Conservation (phyloP, 2,329 filamentous ascomycete species). For the Diaporthe batatas region DNA sequence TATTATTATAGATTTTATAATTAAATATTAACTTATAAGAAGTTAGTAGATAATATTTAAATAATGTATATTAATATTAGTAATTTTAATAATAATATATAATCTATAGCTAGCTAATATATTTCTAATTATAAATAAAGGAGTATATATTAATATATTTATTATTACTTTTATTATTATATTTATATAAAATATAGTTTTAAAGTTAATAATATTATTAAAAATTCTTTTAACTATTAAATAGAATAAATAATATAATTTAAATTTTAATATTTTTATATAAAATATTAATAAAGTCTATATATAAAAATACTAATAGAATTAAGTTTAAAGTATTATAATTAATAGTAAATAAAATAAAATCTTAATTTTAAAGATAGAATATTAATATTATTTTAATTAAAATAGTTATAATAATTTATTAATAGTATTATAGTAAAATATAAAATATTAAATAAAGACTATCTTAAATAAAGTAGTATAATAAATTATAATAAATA, state of each 20-base stretch:
- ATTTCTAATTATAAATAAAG: background rate
- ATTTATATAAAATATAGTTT: background rate
- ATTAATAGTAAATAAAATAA: background rate
- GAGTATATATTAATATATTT: background rate
- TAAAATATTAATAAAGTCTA: background rate
- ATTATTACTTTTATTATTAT: background rate
- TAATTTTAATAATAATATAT: background rate
- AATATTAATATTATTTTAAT: background rate
- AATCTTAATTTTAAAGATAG: background rate
- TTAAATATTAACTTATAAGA: too few species aligned
- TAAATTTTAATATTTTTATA: background rate
- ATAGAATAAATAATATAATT: background rate
- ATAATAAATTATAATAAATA: background rate
- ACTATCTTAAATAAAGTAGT: background rate
- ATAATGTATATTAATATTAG: too few species aligned
- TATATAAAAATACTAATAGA: background rate
- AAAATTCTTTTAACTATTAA: background rate
- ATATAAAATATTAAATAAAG: background rate
- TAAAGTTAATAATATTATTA: background rate
- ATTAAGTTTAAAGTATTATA: background rate
- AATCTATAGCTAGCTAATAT: background rate
- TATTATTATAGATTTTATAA: too few species aligned
- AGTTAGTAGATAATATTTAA: too few species aligned
- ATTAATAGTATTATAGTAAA: background rate
- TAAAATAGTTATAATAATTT: background rate